These are phyloP conservation scores for Aspergillus persii DNA, from an alignment of 2,329 filamentous ascomycete species.

Conservation along the genomic window DNA sequence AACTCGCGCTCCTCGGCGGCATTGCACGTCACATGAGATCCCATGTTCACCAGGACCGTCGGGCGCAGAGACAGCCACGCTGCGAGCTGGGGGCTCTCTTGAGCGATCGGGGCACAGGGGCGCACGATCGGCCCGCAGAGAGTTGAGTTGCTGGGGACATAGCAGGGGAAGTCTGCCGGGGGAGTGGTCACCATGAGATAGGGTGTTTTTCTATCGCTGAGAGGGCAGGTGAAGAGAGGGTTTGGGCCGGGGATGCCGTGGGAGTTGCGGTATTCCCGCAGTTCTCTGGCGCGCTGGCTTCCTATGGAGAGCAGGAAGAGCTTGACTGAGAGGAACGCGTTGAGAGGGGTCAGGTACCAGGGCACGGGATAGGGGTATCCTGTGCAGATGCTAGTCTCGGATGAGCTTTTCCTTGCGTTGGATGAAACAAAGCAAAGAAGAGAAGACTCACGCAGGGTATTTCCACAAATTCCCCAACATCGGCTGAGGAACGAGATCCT, in stretches of 20 bases:
- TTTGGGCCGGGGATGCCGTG: slow-evolving; percentile 20
- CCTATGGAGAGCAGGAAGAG: slow-evolving; percentile 19
- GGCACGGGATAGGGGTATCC: slow-evolving; percentile 45
- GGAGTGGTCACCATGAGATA: slow-evolving; percentile 20
- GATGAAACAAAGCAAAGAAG: neutral
- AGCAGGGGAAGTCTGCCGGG: slow-evolving; percentile 36
- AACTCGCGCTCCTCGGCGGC: slow-evolving; percentile 36
- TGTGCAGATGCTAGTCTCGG: slow-evolving; percentile 35
- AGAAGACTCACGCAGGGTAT: slow-evolving; percentile 14
- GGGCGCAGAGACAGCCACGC: slow-evolving; percentile 41
- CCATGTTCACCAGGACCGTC: slow-evolving; percentile 48
- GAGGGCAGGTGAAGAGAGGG: slow-evolving; percentile 7
- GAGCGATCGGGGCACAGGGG: slow-evolving; percentile 23
- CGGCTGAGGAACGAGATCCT: slow-evolving; percentile 38
- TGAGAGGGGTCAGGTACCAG: slow-evolving; percentile 38
- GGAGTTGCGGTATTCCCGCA: slow-evolving; percentile 24
- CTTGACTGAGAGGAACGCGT: slow-evolving; percentile 38
- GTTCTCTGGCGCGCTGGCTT: slow-evolving; percentile 16
- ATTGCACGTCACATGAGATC: slow-evolving; percentile 31
- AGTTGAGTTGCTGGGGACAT: slow-evolving; percentile 33
- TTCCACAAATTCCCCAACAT: slow-evolving; percentile 32
- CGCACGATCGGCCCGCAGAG: slow-evolving; percentile 47
- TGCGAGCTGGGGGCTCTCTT: slow-evolving; percentile 38
- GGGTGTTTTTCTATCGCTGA: neutral
- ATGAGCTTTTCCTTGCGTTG: neutral